These are phyloP conservation scores for Vanderwaltozyma polyspora DNA, from an alignment of 805 yeast genomes.

Conservation along the genomic window DNA sequence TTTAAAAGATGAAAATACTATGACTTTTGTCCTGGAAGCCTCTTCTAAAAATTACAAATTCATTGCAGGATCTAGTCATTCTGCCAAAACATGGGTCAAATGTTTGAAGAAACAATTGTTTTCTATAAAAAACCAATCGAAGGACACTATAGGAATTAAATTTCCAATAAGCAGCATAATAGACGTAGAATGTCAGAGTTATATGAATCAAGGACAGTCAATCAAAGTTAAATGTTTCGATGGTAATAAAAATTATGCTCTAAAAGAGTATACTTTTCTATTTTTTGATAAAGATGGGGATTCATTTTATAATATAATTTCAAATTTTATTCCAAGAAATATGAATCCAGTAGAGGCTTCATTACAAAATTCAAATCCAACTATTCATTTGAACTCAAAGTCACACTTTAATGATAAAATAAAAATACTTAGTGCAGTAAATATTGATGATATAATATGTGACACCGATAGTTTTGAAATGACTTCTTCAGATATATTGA, in stretches of 20 bases:
- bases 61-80: conserved; percentile 57
- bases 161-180: conserved; percentile 62
- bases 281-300: conserved; percentile 43
- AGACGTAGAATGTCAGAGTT: conserved; percentile 44
- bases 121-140: conserved; percentile 49
- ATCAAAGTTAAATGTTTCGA: conserved; percentile 53
- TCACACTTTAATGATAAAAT: too few species aligned
- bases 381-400: too few species aligned
- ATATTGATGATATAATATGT: too few species aligned
- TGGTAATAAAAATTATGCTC: conserved; percentile 37
- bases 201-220: conserved; percentile 47
- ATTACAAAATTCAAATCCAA: not conserved
- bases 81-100: conserved; percentile 76
- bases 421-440: too few species aligned
- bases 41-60: conserved; percentile 50
- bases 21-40: conserved; percentile 50
- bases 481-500: too few species aligned
- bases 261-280: conserved; percentile 63
- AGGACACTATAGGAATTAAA: conserved; percentile 63
- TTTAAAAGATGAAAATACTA: conserved; percentile 10
- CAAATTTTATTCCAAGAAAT: not conserved
- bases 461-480: too few species aligned
- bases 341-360: not conserved
- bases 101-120: conserved; percentile 66
- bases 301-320: conserved; percentile 18